Percentiles rank a stretch among this genome's conserved stretches.
These are phyloP conservation scores for Diacronema lutheri DNA, from an alignment of 78 protist species.

Conservation along the genomic window DNA sequence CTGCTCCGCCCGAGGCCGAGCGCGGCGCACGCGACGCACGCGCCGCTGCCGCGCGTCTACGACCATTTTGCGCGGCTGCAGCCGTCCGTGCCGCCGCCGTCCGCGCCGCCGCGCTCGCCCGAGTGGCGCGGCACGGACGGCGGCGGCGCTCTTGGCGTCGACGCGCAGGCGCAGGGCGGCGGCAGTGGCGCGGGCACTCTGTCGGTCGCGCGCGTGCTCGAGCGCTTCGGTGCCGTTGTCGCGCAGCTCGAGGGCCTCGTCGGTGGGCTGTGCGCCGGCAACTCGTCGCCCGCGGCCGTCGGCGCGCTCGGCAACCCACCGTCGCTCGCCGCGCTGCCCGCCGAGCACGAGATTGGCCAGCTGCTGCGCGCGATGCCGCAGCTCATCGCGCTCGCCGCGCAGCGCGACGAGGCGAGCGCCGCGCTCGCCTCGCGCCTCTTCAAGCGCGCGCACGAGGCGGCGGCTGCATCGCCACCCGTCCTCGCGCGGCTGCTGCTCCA, in stretches of 20 bases:
- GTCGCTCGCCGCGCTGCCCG: constrained; percentile 17
- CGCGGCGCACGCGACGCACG: constrained; percentile 67
- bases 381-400: background rate
- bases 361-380: background rate
- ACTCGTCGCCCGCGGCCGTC: background rate
- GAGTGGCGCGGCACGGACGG: background rate
- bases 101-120: background rate
- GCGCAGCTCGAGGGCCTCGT: constrained; percentile 4
- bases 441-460: constrained; percentile 12
- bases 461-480: background rate
- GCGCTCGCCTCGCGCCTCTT: background rate
- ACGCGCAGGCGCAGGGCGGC: background rate
- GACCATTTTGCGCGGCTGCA: constrained; percentile 73
- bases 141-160: background rate
- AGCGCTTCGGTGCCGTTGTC: background rate
- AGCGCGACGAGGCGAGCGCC: constrained; percentile 27
- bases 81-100: constrained; percentile 13
- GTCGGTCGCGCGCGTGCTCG: background rate
- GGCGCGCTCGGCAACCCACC: background rate
- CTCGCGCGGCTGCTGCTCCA: constrained; percentile 3
- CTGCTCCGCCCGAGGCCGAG: constrained; percentile 72
- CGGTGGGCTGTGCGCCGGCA: background rate
- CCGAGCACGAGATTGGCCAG: background rate
- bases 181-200: background rate
- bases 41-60: constrained; percentile 61